A percentile compares a stretch with the other conserved stretches of the same genome.
Conservation (phyloP, 1,139 yeast species). For the Pichia sp. region DNA sequence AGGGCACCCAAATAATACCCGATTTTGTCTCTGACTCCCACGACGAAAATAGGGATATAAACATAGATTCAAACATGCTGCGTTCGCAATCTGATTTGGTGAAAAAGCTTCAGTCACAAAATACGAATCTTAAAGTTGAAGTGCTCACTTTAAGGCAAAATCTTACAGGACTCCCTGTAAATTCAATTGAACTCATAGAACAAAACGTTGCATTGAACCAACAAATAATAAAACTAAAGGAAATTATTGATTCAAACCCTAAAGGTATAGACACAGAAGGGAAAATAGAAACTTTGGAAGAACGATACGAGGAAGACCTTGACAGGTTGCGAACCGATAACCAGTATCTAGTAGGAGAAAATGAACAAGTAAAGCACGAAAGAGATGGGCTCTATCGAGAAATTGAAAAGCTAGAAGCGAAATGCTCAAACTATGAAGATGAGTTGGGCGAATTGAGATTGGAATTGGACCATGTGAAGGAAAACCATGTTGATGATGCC, state of each 20-base stretch:
- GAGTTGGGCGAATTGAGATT: conserved; percentile 14
- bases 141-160: conserved; percentile 50
- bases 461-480: conserved; percentile 11
- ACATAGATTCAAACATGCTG: conserved; percentile 39
- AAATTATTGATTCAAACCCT: neutral
- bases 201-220: conserved; percentile 40
- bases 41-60: conserved; percentile 9
- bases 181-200: conserved; percentile 37
- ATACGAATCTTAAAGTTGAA: conserved; percentile 58
- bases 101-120: conserved; percentile 52
- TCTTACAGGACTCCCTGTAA: conserved; percentile 44
- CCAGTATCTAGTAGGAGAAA: conserved; percentile 13
- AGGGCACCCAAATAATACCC: conserved; percentile 31
- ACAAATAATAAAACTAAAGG: conserved; percentile 2
- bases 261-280: conserved; percentile 3
- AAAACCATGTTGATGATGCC: neutral
- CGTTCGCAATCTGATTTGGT: conserved; percentile 53
- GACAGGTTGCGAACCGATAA: neutral
- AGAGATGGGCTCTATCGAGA: neutral
- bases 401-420: conserved; percentile 11
- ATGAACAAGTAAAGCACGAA: conserved; percentile 19
- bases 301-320: neutral
- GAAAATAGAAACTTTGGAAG: conserved; percentile 13
- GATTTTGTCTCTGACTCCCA: conserved; percentile 19
- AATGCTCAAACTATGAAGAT: conserved; percentile 17